These are phyloP conservation scores for Sporothrix mexicana DNA, from an alignment of 2,329 filamentous ascomycete genomes.

Conservation along the genomic window DNA sequence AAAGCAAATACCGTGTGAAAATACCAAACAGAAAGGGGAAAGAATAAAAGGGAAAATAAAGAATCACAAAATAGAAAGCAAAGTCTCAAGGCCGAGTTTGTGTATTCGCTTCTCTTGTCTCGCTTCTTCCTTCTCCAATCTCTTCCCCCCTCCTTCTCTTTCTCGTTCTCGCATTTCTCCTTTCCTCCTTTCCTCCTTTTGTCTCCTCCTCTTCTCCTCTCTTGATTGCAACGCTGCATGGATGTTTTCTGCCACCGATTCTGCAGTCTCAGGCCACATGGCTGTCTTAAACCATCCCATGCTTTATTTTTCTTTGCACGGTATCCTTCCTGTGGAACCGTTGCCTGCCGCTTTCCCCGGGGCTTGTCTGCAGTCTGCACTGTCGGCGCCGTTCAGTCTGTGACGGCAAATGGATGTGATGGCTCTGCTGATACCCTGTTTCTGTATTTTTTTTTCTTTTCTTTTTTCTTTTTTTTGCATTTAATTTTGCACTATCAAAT, in stretches of 20 bases:
- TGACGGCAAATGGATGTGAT: not conserved
- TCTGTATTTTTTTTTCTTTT: no score
- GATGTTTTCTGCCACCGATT: not conserved
- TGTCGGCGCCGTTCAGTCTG: conserved; percentile 6
- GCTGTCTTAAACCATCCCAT: not conserved
- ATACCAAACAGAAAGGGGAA: no score
- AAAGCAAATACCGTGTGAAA: no score
- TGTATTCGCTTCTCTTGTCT: not conserved
- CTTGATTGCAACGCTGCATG: conserved; percentile 21
- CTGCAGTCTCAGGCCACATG: conserved; percentile 19
- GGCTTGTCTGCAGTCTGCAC: not conserved
- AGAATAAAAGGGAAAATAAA: no score
- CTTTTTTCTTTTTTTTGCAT: no score
- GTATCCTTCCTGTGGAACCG: not conserved
- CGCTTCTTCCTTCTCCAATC: no score
- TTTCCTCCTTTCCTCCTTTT: not conserved
- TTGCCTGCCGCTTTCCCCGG: conserved; percentile 14
- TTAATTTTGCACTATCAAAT: not conserved
- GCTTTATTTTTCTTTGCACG: not conserved
- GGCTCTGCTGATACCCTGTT: no score
- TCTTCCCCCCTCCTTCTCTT: no score
- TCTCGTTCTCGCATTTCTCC: no score
- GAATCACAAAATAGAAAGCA: no score
- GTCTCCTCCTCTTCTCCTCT: not conserved
- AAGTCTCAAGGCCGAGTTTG: no score